Evolutionary conservation across 495 filamentous ascomycete species (phyloP).

Genomic region (Aspergillus sclerotioniger): DNA sequence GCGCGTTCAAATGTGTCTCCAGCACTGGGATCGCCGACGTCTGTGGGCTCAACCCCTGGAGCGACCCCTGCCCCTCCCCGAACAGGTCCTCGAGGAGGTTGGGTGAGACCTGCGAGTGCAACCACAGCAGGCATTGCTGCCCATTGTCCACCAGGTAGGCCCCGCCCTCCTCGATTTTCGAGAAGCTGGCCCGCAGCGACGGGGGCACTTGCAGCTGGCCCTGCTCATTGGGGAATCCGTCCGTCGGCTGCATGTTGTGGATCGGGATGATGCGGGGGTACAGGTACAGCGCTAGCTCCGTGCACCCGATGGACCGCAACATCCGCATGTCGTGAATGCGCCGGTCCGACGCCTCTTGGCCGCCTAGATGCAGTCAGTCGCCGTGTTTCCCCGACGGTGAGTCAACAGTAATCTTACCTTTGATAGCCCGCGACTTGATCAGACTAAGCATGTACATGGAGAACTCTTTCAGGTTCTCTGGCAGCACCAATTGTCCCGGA

Average conservation of each 20-base stretch:
- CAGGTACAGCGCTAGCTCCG: slow-evolving; percentile 86
- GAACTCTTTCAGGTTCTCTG: slow-evolving; percentile 95
- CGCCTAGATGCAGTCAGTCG: slow-evolving; percentile 39
- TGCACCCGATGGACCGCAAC: slow-evolving; percentile 79
- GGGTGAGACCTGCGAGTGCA: slow-evolving; percentile 70
- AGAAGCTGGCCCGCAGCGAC: slow-evolving; percentile 78
- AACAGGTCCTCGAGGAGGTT: slow-evolving; percentile 92
- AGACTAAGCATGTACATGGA: slow-evolving; percentile 95
- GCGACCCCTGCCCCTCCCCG: slow-evolving; percentile 67
- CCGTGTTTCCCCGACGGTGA: background rate
- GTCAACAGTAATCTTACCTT: slow-evolving; percentile 48
- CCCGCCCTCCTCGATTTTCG: slow-evolving; percentile 87
- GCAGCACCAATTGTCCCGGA: slow-evolving; percentile 89
- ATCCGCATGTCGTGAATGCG: slow-evolving; percentile 88
- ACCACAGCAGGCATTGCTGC: slow-evolving; percentile 85
- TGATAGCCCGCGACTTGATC: slow-evolving; percentile 89
- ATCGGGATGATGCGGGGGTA: slow-evolving; percentile 92
- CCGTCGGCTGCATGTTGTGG: slow-evolving; percentile 72
- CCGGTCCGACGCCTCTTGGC: slow-evolving; percentile 87
- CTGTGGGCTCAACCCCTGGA: slow-evolving; percentile 76
- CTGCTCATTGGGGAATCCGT: slow-evolving; percentile 86
- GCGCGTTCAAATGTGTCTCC: slow-evolving; percentile 90
- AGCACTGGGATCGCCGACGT: slow-evolving; percentile 68
- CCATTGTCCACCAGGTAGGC: slow-evolving; percentile 98
- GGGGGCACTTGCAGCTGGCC: slow-evolving; percentile 76